Evolutionary conservation across 1,284 basidiomycete species (phyloP).

Genomic region (Trametes hirsuta): DNA sequence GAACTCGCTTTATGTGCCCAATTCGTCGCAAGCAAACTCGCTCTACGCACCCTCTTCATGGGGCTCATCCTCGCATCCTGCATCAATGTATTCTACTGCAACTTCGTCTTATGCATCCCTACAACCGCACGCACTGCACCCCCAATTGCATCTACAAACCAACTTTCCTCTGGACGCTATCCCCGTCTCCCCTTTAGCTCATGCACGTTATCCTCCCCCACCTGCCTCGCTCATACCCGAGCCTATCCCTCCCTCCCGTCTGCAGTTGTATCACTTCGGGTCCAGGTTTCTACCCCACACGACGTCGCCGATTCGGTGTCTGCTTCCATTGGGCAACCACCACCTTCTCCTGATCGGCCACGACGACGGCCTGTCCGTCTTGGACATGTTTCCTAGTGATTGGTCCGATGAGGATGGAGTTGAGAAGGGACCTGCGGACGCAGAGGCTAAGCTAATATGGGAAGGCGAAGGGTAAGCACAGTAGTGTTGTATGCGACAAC

Average conservation of each 20-base stretch:
- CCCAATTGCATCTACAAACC: conserved; percentile 50
- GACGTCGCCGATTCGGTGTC: conserved; percentile 67
- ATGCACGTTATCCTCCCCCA: conserved; percentile 38
- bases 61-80: conserved; percentile 13
- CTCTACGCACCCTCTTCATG: conserved; percentile 16
- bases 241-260: conserved; percentile 57
- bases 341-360: conserved; percentile 72
- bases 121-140: conserved; percentile 16
- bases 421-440: conserved; percentile 68
- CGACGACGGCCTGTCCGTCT: conserved; percentile 73
- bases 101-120: conserved; percentile 16
- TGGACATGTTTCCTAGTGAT: conserved; percentile 77
- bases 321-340: conserved; percentile 69
- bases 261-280: conserved; percentile 74
- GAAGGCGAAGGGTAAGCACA: conserved; percentile 68
- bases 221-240: conserved; percentile 54
- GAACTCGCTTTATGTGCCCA: background rate
- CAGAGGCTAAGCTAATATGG: conserved; percentile 69
- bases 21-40: conserved; percentile 5
- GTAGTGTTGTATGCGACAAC: background rate
- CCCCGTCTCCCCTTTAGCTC: conserved; percentile 35
- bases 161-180: conserved; percentile 36
- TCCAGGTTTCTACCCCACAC: conserved; percentile 84
- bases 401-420: conserved; percentile 53
- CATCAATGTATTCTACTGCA: conserved; percentile 24